Evolutionary conservation across 305 asterid genomes (phyloP).

Genomic region (Fraxinus platypoda): DNA sequence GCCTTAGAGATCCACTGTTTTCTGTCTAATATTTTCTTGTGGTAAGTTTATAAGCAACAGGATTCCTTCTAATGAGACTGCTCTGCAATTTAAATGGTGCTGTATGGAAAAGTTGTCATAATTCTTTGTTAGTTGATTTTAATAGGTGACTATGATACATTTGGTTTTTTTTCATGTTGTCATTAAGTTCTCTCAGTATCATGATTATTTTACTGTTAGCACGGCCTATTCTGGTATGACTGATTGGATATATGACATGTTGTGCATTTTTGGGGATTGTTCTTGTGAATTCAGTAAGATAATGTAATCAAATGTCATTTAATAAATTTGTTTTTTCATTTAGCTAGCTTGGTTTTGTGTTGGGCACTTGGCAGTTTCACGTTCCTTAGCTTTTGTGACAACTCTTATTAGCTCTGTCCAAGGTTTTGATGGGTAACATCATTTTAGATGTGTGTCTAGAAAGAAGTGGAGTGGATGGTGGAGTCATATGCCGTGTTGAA

Average conservation of each 20-base stretch:
- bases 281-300: neutral
- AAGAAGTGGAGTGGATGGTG: neutral
- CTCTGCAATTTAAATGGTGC: neutral
- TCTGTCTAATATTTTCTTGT: neutral
- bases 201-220: neutral
- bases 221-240: neutral
- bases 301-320: neutral
- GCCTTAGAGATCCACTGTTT: neutral
- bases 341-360: neutral
- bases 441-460: neutral
- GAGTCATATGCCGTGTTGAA: neutral
- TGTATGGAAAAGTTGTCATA: neutral
- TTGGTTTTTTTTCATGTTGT: neutral
- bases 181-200: neutral
- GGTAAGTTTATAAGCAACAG: neutral
- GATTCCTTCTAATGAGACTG: neutral
- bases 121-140: neutral
- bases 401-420: neutral
- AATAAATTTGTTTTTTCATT: neutral
- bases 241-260: neutral
- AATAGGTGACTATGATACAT: neutral
- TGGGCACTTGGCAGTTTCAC: neutral
- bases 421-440: neutral
- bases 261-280: neutral
- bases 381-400: neutral